Base-by-base conservation (phyloP, 169 alveolate genomes). In the Blepharisma undulans region DNA sequence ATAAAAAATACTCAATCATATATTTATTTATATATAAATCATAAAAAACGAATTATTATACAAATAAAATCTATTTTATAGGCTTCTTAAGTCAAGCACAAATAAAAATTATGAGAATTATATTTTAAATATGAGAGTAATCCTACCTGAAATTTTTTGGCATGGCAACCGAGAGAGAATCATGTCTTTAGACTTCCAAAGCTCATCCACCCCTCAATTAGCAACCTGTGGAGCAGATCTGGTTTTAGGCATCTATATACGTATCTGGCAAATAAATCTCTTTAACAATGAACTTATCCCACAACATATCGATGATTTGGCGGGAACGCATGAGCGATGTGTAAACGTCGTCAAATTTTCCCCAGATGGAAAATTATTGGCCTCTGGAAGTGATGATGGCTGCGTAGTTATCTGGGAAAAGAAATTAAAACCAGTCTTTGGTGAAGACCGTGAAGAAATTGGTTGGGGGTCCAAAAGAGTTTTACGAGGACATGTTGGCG, bases 311-410 rank as follows among this genome's bases (percentile, higher is more conserved):
- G 89, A 82, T n/a, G 89, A 82, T 33, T 33, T 82, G 89, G 89
- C 89, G 89, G 89, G 95, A 88, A 93, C 95, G 19, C 95, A 93
- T 78, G 92, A 88, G 66, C 77, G 94, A 60, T 84, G 93, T 16
- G 95, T 93, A 36, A 93, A 93, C 84, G 72, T 93, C 36, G 92
- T 93, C 66, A 79, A 94, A 19, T 90, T 91, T 84, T 91, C 94
- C 29, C 95, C 95, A 0, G 86, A 87, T 84, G 93, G 95, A 61
- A 88, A 81, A 72, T 93, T 84, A 77, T 72, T 93, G 81, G 95
- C 95, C 19, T 90, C 95, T n/a, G 95, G 95, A 79, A 91, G 94
- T 84, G 95, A 93, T 85, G 95, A 93, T 84, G 91, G 86, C 85
- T 87, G 94, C 18, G 78, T 93, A n/a, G 91, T 93, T 32, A 93